Percentiles rank a stretch among this genome's conserved stretches.
Evolutionary conservation across 441 rosid genomes (phyloP).

Genomic region (Rhodomyrtus psidioides): DNA sequence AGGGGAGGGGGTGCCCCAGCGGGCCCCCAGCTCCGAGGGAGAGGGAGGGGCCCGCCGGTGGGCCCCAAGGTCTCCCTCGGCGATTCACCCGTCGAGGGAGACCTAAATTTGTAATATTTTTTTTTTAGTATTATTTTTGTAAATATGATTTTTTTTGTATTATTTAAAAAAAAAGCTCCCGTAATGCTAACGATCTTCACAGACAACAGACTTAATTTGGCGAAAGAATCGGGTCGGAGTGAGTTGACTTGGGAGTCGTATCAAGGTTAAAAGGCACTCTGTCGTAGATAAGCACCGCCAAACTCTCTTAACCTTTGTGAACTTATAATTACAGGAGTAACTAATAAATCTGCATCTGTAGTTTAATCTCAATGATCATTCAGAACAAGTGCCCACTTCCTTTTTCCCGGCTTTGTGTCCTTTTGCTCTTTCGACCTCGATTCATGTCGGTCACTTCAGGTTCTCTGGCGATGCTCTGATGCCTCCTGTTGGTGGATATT

Average conservation of each 20-base stretch:
- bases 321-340: not conserved
- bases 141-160: no score
- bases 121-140: no score
- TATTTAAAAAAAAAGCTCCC: no score
- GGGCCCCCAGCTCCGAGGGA: no score
- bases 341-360: not conserved
- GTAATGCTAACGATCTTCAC: not conserved
- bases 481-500: not conserved
- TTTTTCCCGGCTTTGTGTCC: not conserved
- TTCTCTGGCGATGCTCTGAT: not conserved
- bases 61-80: no score
- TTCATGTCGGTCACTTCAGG: not conserved
- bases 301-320: not conserved
- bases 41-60: no score
- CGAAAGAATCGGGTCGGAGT: not conserved
- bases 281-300: fast-evolving
- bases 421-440: not conserved
- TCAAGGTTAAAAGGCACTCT: not conserved
- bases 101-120: no score
- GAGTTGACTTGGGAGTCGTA: not conserved
- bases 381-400: not conserved
- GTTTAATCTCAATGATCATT: not conserved
- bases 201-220: not conserved
- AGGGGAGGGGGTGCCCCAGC: no score
- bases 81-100: no score